A percentile compares a stretch with the other conserved stretches of the same genome.
These are phyloP conservation scores for Tricladium varicosporioides DNA, from an alignment of 2,329 filamentous ascomycete genomes.

Conservation along the genomic window DNA sequence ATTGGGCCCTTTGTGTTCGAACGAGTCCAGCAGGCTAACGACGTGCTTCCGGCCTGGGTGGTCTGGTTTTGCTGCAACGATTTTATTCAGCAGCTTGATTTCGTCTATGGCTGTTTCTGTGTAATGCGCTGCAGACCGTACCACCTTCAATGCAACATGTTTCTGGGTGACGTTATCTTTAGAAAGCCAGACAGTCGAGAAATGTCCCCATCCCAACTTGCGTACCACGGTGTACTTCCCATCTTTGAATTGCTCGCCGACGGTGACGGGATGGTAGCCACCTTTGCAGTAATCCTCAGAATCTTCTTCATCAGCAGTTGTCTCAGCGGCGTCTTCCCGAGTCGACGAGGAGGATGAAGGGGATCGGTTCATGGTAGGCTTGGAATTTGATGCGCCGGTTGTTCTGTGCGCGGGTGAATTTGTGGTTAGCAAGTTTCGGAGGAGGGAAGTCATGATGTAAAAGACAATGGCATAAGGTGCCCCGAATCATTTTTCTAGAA, in stretches of 20 bases:
- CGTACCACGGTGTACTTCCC: slow-evolving; percentile 94
- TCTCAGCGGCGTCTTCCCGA: slow-evolving; percentile 80
- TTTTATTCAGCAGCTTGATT: slow-evolving; percentile 96
- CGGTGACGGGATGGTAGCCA: slow-evolving; percentile 91
- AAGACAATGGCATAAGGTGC: not conserved
- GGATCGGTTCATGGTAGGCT: slow-evolving; percentile 31
- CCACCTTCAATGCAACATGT: slow-evolving; percentile 96
- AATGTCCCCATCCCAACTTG: slow-evolving; percentile 97
- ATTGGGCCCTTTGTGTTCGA: slow-evolving; percentile 96
- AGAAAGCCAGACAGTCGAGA: slow-evolving; percentile 90
- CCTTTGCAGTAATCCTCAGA: slow-evolving; percentile 99
- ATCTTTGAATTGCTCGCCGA: slow-evolving; percentile 97
- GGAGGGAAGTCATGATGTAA: slow-evolving; percentile 30
- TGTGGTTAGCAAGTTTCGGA: slow-evolving; percentile 30
- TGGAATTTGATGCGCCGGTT: slow-evolving; percentile 27
- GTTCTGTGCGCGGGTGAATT: slow-evolving; percentile 31
- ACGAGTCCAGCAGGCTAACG: slow-evolving; percentile 92
- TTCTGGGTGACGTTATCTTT: slow-evolving; percentile 84
- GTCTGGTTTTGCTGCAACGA: slow-evolving; percentile 90
- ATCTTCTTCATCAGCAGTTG: slow-evolving; percentile 96
- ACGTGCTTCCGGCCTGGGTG: slow-evolving; percentile 94
- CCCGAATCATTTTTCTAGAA: not conserved
- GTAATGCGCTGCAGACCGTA: slow-evolving; percentile 96
- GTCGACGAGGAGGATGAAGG: slow-evolving; percentile 75
- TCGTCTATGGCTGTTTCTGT: slow-evolving; percentile 98